Base-by-base conservation (phyloP, 2,329 filamentous ascomycete species). In the Talaromyces piceae region DNA sequence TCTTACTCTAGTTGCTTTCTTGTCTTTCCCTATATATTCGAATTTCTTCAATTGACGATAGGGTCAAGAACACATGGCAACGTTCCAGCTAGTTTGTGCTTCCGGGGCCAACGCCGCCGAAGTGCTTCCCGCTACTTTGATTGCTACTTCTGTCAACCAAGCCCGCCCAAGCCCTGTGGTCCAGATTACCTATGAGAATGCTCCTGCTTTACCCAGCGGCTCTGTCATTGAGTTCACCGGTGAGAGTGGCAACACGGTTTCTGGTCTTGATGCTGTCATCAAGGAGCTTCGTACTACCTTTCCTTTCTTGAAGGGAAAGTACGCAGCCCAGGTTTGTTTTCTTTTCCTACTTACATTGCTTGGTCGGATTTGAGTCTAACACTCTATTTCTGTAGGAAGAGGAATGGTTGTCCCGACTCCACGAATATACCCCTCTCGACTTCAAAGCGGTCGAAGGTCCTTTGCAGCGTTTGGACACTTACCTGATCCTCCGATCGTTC, bases 401-500 rank as follows among this genome's bases (percentile, higher is more conserved):
- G 51, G 77, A 82, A 61, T 83, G 81, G 81, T 66, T 82, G 55
- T 68, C 71, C 33, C 76, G 80, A 52, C 69, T 79, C 30, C 68
- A 76, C 44, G 68, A 71, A 16, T 69, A 82, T 51, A 73, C 76
- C 55, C 68, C 76, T 33, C 72, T 80, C 49, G 88, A 95, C 70
- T 93, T 94, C 74, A 94, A 93, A 73, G 76, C 84, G 53, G 83
- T 91, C 58, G 88, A 93, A 65, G 79, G 82, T 23, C 77, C 83
- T 53, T 79, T 95, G 50, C 77, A 80, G 61, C 83, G 87, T 59
- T 82, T 96, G 56, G 89, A 96, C 69, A 87, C 88, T 67, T 87
- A 95, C 73, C 80, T 97, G 54, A 88, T 84, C 3, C 82, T 96
- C 27, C 85, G 91, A 62, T 88, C 88, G 12, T 93, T 93, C 71